Conservation (phyloP, 495 filamentous ascomycete species). For the Podospora tetraspora region DNA sequence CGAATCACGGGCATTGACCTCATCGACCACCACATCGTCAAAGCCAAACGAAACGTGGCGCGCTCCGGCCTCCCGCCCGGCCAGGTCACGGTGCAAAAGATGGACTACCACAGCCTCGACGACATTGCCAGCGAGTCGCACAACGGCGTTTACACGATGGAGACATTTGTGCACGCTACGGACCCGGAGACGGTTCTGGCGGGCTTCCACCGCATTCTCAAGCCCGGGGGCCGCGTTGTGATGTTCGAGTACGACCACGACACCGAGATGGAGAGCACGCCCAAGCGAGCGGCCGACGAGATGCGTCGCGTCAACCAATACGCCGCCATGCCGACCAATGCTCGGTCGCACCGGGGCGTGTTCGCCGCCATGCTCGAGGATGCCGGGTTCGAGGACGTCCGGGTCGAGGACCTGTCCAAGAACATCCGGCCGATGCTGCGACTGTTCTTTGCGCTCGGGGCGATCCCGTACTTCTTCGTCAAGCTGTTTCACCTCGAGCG, state of each 20-base stretch:
- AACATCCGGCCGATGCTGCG: slow-evolving; percentile 50
- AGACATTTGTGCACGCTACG: slow-evolving; percentile 54
- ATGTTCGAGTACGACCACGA: slow-evolving; percentile 51
- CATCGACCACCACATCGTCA: slow-evolving; percentile 43
- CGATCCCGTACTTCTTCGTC: slow-evolving; percentile 49
- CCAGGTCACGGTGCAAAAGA: slow-evolving; percentile 35
- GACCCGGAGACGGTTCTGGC: slow-evolving; percentile 42
- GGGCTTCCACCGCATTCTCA: slow-evolving; percentile 46
- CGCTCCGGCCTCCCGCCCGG: slow-evolving; percentile 33
- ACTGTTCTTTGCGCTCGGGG: slow-evolving; percentile 47
- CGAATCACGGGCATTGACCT: slow-evolving; percentile 49
- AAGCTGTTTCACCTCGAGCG: slow-evolving; percentile 41
- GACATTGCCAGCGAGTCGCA: slow-evolving; percentile 33
- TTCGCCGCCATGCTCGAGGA: slow-evolving; percentile 40
- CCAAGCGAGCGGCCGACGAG: slow-evolving; percentile 15
- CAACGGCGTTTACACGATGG: slow-evolving; percentile 56
- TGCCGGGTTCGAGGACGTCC: slow-evolving; percentile 47
- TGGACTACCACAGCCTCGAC: slow-evolving; percentile 53
- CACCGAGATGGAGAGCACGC: slow-evolving; percentile 1
- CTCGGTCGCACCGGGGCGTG: slow-evolving; percentile 25
- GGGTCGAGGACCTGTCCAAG: slow-evolving; percentile 41
- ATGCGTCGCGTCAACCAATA: slow-evolving; percentile 35
- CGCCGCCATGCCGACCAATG: slow-evolving; percentile 47
- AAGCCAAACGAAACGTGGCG: slow-evolving; percentile 41
- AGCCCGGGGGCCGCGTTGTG: slow-evolving; percentile 45